phyloP scores from a whole-genome alignment of 2,329 filamentous ascomycete species.

The Cytospora piceae region DNA sequence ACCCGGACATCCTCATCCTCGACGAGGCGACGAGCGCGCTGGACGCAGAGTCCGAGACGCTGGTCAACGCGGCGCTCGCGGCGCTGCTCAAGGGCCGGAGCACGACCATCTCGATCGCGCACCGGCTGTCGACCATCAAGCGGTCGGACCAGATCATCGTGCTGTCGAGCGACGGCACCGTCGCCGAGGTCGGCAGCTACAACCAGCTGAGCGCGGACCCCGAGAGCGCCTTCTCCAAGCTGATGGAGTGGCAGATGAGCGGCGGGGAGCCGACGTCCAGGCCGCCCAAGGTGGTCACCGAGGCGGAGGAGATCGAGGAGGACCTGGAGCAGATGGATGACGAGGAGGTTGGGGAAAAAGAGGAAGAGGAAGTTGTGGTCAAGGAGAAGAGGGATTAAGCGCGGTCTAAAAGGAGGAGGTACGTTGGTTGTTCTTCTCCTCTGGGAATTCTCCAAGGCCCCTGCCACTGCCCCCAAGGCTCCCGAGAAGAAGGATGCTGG shows the following conservation, averaged over 20 bases:
- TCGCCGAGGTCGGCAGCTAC: slow-evolving; percentile 90
- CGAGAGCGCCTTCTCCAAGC: slow-evolving; percentile 84
- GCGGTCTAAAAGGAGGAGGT: background rate
- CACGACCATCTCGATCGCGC: slow-evolving; percentile 97
- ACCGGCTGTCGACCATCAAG: slow-evolving; percentile 95
- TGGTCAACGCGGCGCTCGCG: slow-evolving; percentile 88
- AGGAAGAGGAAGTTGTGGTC: slow-evolving; percentile 24
- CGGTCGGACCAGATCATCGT: slow-evolving; percentile 94
- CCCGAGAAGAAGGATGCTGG: slow-evolving; percentile 99
- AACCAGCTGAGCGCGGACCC: slow-evolving; percentile 71
- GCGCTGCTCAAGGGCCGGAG: slow-evolving; percentile 83
- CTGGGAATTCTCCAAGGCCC: slow-evolving; percentile 97
- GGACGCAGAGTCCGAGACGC: slow-evolving; percentile 94
- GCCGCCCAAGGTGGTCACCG: slow-evolving; percentile 46
- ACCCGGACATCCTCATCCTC: slow-evolving; percentile 94
- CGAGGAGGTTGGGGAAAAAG: slow-evolving; percentile 38
- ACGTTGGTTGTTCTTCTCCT: no score
- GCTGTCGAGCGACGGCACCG: slow-evolving; percentile 80
- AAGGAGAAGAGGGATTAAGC: slow-evolving; percentile 12
- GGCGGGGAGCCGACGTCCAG: slow-evolving; percentile 68
- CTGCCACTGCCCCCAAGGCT: slow-evolving; percentile 70
- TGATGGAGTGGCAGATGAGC: slow-evolving; percentile 99
- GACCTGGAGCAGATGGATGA: slow-evolving; percentile 48
- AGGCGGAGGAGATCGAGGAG: slow-evolving; percentile 57
- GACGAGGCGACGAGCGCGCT: slow-evolving; percentile 96